These are phyloP conservation scores for Alternaria sp. DNA, from an alignment of 2,329 filamentous ascomycete genomes.

Conservation along the genomic window DNA sequence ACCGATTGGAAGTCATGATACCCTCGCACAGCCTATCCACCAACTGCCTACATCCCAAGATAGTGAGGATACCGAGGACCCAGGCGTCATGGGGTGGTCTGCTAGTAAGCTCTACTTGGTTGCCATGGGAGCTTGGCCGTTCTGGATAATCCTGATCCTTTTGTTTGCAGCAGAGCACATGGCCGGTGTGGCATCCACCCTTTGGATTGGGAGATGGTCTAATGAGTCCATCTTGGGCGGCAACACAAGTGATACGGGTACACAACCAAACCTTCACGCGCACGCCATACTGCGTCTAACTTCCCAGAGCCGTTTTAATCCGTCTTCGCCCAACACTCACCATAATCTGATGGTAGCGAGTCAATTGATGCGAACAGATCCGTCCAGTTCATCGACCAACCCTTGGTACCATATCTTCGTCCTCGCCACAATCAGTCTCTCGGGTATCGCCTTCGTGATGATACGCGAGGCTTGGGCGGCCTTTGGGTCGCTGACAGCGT, in stretches of 20 bases:
- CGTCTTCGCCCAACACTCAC: background rate
- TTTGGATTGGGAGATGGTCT: background rate
- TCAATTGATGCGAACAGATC: background rate
- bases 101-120: background rate
- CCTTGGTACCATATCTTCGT: background rate
- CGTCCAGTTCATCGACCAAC: background rate
- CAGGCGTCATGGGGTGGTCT: constrained; percentile 2
- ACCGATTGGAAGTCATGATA: background rate
- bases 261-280: background rate
- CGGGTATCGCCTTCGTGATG: background rate
- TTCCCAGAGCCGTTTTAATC: background rate
- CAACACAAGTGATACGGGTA: background rate
- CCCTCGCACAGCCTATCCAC: background rate
- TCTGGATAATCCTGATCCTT: background rate
- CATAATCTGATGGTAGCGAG: constrained; percentile 1
- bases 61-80: background rate
- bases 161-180: background rate
- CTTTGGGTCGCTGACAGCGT: constrained; percentile 5
- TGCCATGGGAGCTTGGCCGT: constrained; percentile 5
- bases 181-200: constrained; percentile 1
- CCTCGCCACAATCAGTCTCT: constrained; percentile 1
- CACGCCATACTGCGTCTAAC: background rate
- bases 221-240: background rate
- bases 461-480: constrained; percentile 3
- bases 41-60: background rate